A percentile compares a stretch with the other conserved stretches of the same genome.
These are phyloP conservation scores for Geotrichum aggregatum DNA, from an alignment of 1,139 yeast genomes.

Conservation along the genomic window DNA sequence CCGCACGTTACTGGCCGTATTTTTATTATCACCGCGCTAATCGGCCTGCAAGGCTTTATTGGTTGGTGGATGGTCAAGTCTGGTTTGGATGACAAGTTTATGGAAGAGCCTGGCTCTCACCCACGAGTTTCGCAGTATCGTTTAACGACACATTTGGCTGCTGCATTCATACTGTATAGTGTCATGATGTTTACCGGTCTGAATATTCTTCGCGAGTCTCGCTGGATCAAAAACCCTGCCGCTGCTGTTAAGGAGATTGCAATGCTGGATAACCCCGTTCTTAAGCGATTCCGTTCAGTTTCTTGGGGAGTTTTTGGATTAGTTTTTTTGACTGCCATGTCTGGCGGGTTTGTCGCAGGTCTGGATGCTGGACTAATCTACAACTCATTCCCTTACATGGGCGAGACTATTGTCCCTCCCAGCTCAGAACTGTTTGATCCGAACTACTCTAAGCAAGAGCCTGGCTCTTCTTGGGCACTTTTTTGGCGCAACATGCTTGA, in stretches of 20 bases:
- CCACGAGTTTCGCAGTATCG: conserved; percentile 97
- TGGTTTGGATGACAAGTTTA: conserved; percentile 79
- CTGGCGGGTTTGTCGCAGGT: conserved; percentile 98
- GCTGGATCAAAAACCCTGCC: conserved; percentile 59
- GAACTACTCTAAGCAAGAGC: conserved; percentile 48
- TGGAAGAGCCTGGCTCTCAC: conserved; percentile 69
- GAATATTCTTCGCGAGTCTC: conserved; percentile 72
- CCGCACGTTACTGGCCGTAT: conserved; percentile 64
- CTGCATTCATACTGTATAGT: conserved; percentile 83
- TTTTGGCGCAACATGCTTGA: conserved; percentile 92
- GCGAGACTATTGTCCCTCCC: conserved; percentile 66
- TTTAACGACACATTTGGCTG: conserved; percentile 88
- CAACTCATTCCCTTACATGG: conserved; percentile 97
- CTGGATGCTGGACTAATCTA: conserved; percentile 95
- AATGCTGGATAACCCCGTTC: conserved; percentile 55
- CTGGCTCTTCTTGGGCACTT: conserved; percentile 47
- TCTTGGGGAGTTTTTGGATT: conserved; percentile 58
- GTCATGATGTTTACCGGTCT: conserved; percentile 90
- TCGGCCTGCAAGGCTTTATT: conserved; percentile 90
- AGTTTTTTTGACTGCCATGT: conserved; percentile 85
- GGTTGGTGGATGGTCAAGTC: conserved; percentile 99
- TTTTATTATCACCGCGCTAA: conserved; percentile 64
- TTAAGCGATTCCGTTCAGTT: conserved; percentile 53
- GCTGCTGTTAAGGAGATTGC: conserved; percentile 49
- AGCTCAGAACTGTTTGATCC: conserved; percentile 70